Conservation (phyloP, 257 asterid species). For the Ballota nigra region DNA sequence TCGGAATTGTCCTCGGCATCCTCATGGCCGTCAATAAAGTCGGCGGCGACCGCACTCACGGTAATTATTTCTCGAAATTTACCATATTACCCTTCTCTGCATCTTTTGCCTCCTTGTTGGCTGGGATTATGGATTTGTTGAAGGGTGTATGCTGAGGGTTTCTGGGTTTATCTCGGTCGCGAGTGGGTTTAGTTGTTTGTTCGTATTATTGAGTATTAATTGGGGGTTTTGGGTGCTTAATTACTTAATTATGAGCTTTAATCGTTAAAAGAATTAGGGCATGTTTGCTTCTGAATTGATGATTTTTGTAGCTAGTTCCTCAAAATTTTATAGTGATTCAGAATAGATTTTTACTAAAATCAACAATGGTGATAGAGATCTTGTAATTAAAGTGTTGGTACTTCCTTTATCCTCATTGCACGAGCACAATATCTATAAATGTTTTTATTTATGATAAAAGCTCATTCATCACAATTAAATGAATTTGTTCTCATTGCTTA, state of each 20-base stretch:
- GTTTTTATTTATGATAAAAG: not conserved
- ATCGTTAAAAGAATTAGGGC: not conserved
- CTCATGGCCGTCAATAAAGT: conserved; percentile 77
- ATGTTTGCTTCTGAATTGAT: not conserved
- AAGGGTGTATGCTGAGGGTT: not conserved
- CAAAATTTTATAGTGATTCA: not conserved
- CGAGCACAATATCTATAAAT: not conserved
- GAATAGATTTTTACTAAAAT: not conserved
- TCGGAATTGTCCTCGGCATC: conserved; percentile 68
- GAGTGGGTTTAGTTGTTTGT: not conserved
- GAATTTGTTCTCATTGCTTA: not conserved
- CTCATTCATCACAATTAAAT: not conserved
- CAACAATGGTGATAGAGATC: not conserved
- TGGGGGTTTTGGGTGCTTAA: not conserved
- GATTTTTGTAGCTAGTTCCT: not conserved
- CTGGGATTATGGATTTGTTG: conserved; percentile 10
- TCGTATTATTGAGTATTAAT: not conserved
- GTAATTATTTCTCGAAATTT: conserved; percentile 28
- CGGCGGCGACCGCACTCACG: conserved; percentile 97
- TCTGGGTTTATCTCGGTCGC: conserved; percentile 11
- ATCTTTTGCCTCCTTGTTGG: not conserved
- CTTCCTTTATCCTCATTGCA: not conserved
- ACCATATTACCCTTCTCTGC: not conserved
- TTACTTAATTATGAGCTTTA: not conserved
- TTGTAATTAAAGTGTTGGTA: not conserved